Base-by-base conservation (phyloP, 129 eudicot genomes). In the Tagetes erecta region DNA sequence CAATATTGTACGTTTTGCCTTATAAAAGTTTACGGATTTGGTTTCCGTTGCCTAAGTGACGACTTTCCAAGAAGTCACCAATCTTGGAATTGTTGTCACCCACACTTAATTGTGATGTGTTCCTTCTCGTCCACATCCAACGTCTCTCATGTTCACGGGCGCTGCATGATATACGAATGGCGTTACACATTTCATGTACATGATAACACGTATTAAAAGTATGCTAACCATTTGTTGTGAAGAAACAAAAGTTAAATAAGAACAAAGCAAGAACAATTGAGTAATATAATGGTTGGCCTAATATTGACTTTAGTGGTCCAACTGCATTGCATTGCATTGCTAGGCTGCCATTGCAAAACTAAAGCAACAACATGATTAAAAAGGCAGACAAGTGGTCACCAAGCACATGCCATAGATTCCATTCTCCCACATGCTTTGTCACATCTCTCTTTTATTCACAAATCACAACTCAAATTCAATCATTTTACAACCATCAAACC, bases 341-440 rank as follows among this genome's bases (percentile, higher is more conserved):
- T 56, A 71, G 78, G 73, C 82, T 78, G 82, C 83, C 83, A 79
- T 35, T 35, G 74, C 47, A 78, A 50, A 58, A 79, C 74, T 71
- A 79, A 72, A 72, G 78, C 78, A 65, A 65, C 74, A 72, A 20
- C 27, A 20, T 78, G 82, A 71, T 71, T 78, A 13, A 71, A 51
- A 39, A 64, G 68, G 40, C 83, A 79, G 74, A 72, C 68, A 78
- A 12, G 82, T 71, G 82, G 82, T 76, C 77, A 81, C 88, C 81
- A 76, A 76, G 83, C 85, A 80, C 92, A 87, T 84, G 89, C 72
- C 52, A 42, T 57, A 70, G 79, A 78, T 83, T 85, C 84, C 76
- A 64, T 76, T 64, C 39, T 58, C 79, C 75, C 92, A 87, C 92
- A 84, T 84, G 92, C 82, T 56, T 53, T 76, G 80, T 84, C 85